Percentiles rank a stretch among this genome's conserved stretches.
These are phyloP conservation scores for Euphorbia lathyris DNA, from an alignment of 345 rosid genomes.

Conservation along the genomic window DNA sequence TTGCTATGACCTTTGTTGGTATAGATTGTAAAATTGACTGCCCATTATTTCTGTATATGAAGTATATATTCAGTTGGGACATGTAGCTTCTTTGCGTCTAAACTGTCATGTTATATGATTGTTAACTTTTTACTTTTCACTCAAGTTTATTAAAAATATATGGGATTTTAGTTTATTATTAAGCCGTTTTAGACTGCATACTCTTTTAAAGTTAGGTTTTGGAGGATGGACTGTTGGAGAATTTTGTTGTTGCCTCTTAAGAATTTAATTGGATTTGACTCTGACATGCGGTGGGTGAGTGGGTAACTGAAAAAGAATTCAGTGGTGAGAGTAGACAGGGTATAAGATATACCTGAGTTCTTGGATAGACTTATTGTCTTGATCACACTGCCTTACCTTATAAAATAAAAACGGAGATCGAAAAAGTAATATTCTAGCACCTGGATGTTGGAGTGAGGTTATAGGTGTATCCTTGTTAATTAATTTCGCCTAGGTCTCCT, in stretches of 20 bases:
- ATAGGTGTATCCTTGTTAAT: background rate
- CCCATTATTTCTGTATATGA: background rate
- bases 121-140: background rate
- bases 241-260: background rate
- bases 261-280: conserved; percentile 17
- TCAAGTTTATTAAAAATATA: background rate
- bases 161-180: conserved; percentile 6
- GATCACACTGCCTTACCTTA: conserved; percentile 3
- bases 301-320: conserved; percentile 8
- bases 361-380: conserved; percentile 5
- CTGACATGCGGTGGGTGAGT: background rate
- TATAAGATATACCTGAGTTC: background rate
- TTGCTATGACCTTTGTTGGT: background rate
- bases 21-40: conserved; percentile 1
- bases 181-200: conserved; percentile 4
- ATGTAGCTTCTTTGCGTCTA: background rate
- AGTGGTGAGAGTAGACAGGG: conserved; percentile 8
- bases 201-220: background rate
- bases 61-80: background rate
- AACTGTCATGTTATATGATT: background rate
- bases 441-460: conserved; percentile 7
- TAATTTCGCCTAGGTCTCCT: background rate
- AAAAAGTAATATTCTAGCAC: background rate
- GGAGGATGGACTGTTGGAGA: background rate
- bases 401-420: conserved; percentile 12